Evolutionary conservation across 805 yeast genomes (phyloP).

Genomic region (Citeromyces matritensis): DNA sequence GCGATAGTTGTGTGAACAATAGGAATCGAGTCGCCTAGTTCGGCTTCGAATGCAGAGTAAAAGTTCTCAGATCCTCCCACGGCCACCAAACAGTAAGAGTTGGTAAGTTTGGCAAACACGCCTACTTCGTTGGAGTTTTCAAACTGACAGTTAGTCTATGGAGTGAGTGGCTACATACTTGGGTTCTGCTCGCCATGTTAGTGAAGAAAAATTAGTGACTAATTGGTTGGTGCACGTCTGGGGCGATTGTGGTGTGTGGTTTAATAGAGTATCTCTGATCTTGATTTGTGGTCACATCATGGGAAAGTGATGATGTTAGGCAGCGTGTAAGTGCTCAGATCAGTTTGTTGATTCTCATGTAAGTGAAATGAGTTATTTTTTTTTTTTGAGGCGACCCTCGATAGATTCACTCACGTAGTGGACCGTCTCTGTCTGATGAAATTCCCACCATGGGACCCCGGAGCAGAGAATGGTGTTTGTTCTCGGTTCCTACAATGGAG

Average conservation of each 20-base stretch:
- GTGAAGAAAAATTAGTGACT: not conserved
- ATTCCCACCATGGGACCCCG: too few relatives aligned
- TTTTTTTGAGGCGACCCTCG: too few relatives aligned
- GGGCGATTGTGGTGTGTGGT: too few relatives aligned
- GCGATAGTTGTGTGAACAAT: constrained; percentile 96
- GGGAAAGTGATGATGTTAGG: not conserved
- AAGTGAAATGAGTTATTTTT: too few relatives aligned
- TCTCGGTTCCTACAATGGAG: too few relatives aligned
- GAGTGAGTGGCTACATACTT: constrained; percentile 12
- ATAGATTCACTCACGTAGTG: too few relatives aligned
- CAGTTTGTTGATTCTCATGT: not conserved
- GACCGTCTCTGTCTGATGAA: too few relatives aligned
- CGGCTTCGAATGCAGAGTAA: constrained; percentile 94
- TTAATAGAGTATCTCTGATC: not conserved
- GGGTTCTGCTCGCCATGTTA: constrained; percentile 55
- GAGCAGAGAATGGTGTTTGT: too few relatives aligned
- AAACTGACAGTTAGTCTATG: constrained; percentile 19
- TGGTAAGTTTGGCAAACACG: constrained; percentile 88
- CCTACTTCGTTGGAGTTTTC: constrained; percentile 87
- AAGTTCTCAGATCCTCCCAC: constrained; percentile 83
- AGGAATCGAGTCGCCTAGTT: constrained; percentile 91
- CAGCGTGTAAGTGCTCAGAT: not conserved
- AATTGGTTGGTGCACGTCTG: not conserved
- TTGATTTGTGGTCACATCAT: not conserved
- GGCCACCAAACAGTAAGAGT: constrained; percentile 91